Conservation (phyloP, 257 asterid species). For the Fraxinus quadrangulata region DNA sequence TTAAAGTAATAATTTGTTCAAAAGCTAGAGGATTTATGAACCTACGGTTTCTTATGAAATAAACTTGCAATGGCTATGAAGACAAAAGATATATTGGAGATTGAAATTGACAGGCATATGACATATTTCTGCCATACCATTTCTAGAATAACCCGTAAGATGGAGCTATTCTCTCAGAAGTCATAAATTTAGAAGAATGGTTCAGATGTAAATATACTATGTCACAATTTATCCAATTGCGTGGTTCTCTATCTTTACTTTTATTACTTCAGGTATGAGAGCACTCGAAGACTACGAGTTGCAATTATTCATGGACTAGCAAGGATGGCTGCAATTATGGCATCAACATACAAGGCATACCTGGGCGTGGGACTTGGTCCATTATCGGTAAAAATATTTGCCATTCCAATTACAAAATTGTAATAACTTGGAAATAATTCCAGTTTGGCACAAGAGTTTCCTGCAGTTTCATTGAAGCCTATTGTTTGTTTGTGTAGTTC, state of each 20-base stretch:
- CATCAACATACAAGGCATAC: constrained; percentile 86
- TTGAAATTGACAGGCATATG: background rate
- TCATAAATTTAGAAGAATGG: too few relatives aligned
- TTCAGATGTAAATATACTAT: too few relatives aligned
- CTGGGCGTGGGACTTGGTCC: constrained; percentile 97
- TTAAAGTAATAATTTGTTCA: background rate
- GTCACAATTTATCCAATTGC: too few relatives aligned
- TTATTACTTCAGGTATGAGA: constrained; percentile 64
- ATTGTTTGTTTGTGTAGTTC: constrained; percentile 56
- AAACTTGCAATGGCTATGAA: background rate
- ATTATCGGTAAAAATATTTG: constrained; percentile 53
- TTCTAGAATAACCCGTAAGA: too few relatives aligned
- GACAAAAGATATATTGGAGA: background rate
- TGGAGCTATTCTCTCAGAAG: too few relatives aligned
- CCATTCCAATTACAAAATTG: background rate
- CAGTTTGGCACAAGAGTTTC: background rate
- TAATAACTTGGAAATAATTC: background rate
- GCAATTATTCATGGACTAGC: constrained; percentile 94
- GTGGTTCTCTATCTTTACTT: constrained; percentile 12
- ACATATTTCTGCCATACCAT: too few relatives aligned
- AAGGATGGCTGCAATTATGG: constrained; percentile 98
- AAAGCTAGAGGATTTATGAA: background rate
- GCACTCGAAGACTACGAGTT: constrained; percentile 77
- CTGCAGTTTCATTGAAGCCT: background rate
- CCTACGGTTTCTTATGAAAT: background rate